Conservation (phyloP, 2,329 filamentous ascomycete genomes). For the Lasiodiplodia hormozganensis region DNA sequence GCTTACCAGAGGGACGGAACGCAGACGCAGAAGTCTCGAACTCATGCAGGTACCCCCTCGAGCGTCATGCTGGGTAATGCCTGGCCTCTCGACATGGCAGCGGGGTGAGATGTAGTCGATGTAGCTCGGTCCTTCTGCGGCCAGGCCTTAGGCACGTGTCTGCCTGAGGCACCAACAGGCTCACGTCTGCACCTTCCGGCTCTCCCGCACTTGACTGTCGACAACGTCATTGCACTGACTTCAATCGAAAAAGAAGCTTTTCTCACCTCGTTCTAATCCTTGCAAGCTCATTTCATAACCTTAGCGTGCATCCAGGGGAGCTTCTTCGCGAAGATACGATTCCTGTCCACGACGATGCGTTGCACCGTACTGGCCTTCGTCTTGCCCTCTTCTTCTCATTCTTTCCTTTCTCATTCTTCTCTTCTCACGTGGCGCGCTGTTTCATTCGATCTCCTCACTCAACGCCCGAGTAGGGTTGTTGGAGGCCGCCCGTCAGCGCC, state of each 20-base stretch:
- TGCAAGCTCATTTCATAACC: not conserved
- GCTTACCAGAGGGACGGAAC: not conserved
- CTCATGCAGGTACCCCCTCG: not conserved
- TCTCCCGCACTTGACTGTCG: not conserved
- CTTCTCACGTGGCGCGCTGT: not conserved
- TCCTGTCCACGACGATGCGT: not conserved
- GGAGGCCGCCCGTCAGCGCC: conserved; percentile 19
- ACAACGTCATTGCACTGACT: not conserved
- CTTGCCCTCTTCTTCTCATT: not conserved
- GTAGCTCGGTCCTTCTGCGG: conserved; percentile 15
- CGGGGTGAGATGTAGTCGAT: not conserved
- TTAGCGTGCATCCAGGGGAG: not conserved
- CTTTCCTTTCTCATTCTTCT: not conserved
- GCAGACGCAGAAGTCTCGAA: not conserved
- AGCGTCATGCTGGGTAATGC: not conserved
- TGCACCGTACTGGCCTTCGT: not conserved
- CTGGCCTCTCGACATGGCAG: not conserved
- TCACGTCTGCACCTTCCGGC: not conserved
- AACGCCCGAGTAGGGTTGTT: not conserved
- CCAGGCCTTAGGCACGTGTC: not conserved
- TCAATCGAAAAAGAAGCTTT: not conserved
- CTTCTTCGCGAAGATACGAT: not conserved
- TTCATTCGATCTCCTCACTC: not conserved
- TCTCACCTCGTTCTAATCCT: not conserved
- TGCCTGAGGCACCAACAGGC: not conserved